A percentile compares a stretch with the other conserved stretches of the same genome.
phyloP scores from a whole-genome alignment of 2,329 filamentous ascomycete species.

The Apiospora aurea region DNA sequence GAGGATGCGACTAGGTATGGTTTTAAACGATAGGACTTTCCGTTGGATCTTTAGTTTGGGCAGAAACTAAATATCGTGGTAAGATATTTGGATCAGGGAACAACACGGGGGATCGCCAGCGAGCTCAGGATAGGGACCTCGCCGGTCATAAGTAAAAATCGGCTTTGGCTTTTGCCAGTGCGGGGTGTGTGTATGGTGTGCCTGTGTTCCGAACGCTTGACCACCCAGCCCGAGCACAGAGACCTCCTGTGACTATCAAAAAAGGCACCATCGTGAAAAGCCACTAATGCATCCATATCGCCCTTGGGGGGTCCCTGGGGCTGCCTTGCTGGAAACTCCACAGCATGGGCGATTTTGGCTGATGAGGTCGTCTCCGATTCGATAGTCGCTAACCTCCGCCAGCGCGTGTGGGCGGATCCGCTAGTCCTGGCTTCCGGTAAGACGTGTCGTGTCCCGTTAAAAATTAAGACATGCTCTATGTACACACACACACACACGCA shows the following conservation, averaged over 20 bases:
- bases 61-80: slow-evolving; percentile 20
- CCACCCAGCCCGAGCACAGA: not conserved
- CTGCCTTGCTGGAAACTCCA: slow-evolving; percentile 16
- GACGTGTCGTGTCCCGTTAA: slow-evolving; percentile 20
- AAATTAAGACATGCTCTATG: not conserved
- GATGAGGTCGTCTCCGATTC: slow-evolving; percentile 23
- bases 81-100: slow-evolving; percentile 8
- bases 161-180: slow-evolving; percentile 18
- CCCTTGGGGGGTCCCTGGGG: slow-evolving; percentile 13
- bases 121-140: slow-evolving; percentile 17
- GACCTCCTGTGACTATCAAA: slow-evolving; percentile 22
- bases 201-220: not conserved
- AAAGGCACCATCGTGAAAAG: slow-evolving; percentile 24
- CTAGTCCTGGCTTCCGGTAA: slow-evolving; percentile 21
- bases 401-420: slow-evolving; percentile 20
- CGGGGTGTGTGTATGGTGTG: slow-evolving; percentile 10
- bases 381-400: slow-evolving; percentile 22
- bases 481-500: not conserved
- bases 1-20: not conserved
- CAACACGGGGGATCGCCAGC: slow-evolving; percentile 11
- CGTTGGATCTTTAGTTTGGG: slow-evolving; percentile 9
- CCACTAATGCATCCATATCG: slow-evolving; percentile 24
- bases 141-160: slow-evolving; percentile 21
- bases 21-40: slow-evolving; percentile 17
- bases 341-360: slow-evolving; percentile 21